Percentiles rank a stretch among this genome's conserved stretches.
Conservation (phyloP, 345 rosid species). For the Ceriops zippeliana region DNA sequence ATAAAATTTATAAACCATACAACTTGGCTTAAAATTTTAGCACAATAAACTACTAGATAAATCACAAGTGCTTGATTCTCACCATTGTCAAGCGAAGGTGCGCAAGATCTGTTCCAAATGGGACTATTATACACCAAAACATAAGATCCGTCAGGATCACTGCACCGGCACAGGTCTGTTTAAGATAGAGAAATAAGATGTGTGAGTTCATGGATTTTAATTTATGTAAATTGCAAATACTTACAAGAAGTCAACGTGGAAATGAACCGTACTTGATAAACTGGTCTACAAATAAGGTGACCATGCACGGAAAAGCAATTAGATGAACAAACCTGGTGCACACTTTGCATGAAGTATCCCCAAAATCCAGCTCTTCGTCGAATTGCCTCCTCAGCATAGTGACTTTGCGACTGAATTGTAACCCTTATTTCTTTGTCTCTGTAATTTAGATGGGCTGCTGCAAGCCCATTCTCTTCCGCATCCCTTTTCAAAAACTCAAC, state of each 20-base stretch:
- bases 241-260: too few species aligned
- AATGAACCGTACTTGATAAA: too few species aligned
- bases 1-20: too few species aligned
- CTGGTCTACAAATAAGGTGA: too few species aligned
- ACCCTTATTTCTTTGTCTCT: constrained; percentile 23
- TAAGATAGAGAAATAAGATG: background rate
- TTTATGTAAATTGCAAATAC: too few species aligned
- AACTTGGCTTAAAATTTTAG: too few species aligned
- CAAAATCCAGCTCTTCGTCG: constrained; percentile 51
- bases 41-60: background rate
- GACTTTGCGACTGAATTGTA: constrained; percentile 38
- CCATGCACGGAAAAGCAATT: background rate
- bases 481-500: constrained; percentile 22
- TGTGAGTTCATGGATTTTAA: too few species aligned
- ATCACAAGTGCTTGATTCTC: constrained; percentile 13
- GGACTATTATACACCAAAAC: constrained; percentile 74
- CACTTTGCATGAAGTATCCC: constrained; percentile 71
- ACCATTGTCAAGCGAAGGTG: constrained; percentile 66
- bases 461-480: constrained; percentile 21
- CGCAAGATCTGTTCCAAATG: constrained; percentile 44
- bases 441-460: constrained; percentile 4
- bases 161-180: constrained; percentile 77
- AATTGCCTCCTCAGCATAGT: constrained; percentile 36
- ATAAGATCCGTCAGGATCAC: constrained; percentile 65
- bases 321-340: constrained; percentile 55